These are phyloP conservation scores for Spiraea crenata DNA, from an alignment of 331 rosid genomes.

Conservation along the genomic window DNA sequence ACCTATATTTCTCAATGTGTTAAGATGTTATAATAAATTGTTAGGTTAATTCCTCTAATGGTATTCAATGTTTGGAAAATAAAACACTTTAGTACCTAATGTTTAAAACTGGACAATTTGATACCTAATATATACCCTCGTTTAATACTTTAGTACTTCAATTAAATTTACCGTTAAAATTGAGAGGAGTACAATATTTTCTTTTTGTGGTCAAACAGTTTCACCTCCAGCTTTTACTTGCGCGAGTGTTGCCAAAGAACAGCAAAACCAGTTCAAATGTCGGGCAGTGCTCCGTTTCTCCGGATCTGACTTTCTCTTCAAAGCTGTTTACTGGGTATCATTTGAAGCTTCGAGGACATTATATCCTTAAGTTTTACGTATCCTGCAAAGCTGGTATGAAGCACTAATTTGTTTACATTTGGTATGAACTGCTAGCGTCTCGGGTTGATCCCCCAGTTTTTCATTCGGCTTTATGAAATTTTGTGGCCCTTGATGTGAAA, in stretches of 20 bases:
- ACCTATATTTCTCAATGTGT: no score
- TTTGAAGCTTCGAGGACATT: background rate
- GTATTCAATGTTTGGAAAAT: no score
- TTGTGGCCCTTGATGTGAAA: background rate
- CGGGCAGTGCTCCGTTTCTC: constrained; percentile 20
- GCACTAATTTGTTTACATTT: background rate
- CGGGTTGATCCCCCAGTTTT: background rate
- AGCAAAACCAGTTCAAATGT: background rate
- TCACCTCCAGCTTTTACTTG: background rate
- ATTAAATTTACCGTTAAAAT: no score
- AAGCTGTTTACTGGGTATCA: no score
- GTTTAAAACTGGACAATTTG: no score
- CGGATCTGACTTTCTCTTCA: constrained; percentile 22
- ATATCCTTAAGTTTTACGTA: background rate
- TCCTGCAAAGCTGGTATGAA: constrained; percentile 25
- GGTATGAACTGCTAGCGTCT: background rate
- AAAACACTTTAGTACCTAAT: no score
- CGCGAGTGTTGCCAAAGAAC: background rate
- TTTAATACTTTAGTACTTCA: no score
- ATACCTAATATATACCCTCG: no score
- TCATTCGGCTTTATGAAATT: background rate
- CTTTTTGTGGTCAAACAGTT: background rate
- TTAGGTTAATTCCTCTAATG: no score
- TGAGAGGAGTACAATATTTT: no score
- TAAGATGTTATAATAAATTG: no score